These are phyloP conservation scores for Glycine latifolia DNA, from an alignment of 306 rosid genomes.

Conservation along the genomic window DNA sequence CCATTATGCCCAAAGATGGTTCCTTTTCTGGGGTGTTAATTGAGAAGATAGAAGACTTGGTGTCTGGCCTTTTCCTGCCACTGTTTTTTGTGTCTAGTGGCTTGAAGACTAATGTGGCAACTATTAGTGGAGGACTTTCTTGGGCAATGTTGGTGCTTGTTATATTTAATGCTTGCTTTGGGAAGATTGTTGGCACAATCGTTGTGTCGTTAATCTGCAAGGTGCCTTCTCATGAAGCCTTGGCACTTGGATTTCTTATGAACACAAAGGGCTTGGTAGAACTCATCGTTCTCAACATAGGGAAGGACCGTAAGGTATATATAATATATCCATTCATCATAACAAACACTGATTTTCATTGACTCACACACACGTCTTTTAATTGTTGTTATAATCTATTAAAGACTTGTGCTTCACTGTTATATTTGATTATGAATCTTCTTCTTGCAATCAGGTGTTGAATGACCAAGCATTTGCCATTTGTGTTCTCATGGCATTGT, in stretches of 20 bases:
- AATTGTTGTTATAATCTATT: not conserved
- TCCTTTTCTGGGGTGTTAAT: slow-evolving; percentile 69
- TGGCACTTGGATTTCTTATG: slow-evolving; percentile 81
- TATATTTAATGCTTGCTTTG: slow-evolving; percentile 71
- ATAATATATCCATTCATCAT: not conserved
- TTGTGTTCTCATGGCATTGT: slow-evolving; percentile 74
- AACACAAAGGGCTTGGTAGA: slow-evolving; percentile 83
- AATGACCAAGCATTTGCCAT: slow-evolving; percentile 80
- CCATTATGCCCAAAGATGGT: slow-evolving; percentile 74
- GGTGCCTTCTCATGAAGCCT: slow-evolving; percentile 64
- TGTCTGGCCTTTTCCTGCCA: slow-evolving; percentile 68
- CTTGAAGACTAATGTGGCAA: slow-evolving; percentile 71
- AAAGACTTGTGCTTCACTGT: not conserved
- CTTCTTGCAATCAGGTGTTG: slow-evolving; percentile 56
- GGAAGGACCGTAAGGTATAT: slow-evolving; percentile 77
- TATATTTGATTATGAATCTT: not conserved
- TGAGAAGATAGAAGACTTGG: slow-evolving; percentile 74
- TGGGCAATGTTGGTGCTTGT: slow-evolving; percentile 70
- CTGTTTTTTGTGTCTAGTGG: slow-evolving; percentile 80
- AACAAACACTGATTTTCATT: not conserved
- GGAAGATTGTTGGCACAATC: slow-evolving; percentile 71
- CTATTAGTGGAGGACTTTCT: slow-evolving; percentile 66
- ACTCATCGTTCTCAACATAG: slow-evolving; percentile 84
- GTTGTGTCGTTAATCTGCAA: slow-evolving; percentile 48
- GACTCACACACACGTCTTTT: not conserved